Evolutionary conservation across 192 early-diverging fungal species (phyloP).

Genomic region (Coemansia sp.): DNA sequence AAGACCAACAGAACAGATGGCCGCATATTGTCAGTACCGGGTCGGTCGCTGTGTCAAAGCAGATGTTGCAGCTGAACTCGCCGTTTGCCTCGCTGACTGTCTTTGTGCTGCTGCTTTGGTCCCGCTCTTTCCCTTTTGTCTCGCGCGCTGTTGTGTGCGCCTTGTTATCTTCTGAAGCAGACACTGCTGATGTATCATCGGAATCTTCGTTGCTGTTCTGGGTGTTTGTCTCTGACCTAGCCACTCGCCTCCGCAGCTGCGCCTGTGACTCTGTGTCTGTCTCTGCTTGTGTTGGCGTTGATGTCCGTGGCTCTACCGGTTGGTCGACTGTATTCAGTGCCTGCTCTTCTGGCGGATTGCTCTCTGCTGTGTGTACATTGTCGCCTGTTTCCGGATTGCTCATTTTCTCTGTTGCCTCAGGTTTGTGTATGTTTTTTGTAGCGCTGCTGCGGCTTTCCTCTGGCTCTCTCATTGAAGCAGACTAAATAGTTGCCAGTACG

Average conservation of each 20-base stretch:
- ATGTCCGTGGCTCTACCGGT: too few species aligned
- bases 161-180: background rate
- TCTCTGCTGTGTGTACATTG: too few species aligned
- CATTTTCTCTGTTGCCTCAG: too few species aligned
- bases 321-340: too few species aligned
- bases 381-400: too few species aligned
- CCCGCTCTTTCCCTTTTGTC: slow-evolving; percentile 17
- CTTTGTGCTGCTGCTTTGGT: background rate
- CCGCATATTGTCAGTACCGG: slow-evolving; percentile 79
- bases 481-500: too few species aligned
- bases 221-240: background rate
- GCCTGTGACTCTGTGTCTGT: background rate
- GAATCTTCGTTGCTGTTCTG: background rate
- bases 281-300: background rate
- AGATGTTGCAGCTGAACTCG: slow-evolving; percentile 54
- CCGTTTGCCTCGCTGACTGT: slow-evolving; percentile 10
- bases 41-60: slow-evolving; percentile 73
- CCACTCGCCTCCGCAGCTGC: slow-evolving; percentile 5
- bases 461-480: too few species aligned
- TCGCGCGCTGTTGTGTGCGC: slow-evolving; percentile 2
- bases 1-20: slow-evolving; percentile 79
- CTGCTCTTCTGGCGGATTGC: too few species aligned
- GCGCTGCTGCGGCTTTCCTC: too few species aligned
- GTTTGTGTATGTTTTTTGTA: too few species aligned
- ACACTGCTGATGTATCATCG: background rate